Evolutionary conservation across 257 asterid genomes (phyloP).

Genomic region (Solanum sitiens): DNA sequence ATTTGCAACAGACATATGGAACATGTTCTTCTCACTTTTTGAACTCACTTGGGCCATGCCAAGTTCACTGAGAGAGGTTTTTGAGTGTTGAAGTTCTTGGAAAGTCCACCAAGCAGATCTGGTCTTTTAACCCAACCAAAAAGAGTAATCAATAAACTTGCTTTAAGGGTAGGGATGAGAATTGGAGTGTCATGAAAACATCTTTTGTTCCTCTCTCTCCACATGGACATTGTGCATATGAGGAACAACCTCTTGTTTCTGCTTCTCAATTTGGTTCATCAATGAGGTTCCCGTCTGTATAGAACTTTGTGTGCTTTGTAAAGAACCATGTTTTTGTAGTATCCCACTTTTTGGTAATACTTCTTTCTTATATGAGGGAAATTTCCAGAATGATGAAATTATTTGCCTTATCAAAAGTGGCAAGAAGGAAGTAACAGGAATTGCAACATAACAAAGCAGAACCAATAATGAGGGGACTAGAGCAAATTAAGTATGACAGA

Average conservation of each 20-base stretch:
- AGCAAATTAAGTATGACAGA: not conserved
- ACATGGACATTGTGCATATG: not conserved
- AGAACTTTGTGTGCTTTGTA: not conserved
- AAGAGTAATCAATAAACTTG: not conserved
- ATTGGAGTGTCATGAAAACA: not conserved
- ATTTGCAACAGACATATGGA: not conserved
- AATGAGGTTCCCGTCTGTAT: not conserved
- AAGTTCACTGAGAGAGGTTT: not conserved
- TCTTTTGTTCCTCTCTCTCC: not conserved
- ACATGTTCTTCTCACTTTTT: not conserved
- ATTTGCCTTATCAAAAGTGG: not conserved
- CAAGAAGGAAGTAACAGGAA: not conserved
- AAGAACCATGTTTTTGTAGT: not conserved
- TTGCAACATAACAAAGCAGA: not conserved
- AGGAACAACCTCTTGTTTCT: not conserved
- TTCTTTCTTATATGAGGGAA: not conserved
- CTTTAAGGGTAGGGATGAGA: not conserved
- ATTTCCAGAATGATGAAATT: not conserved
- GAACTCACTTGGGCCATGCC: not conserved
- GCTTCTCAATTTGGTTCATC: not conserved
- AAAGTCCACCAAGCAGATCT: not conserved
- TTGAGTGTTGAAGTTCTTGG: not conserved
- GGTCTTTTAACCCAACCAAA: not conserved
- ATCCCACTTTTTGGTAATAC: not conserved
- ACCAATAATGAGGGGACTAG: not conserved